Base-by-base conservation (phyloP, 441 rosid species). In the Brassica balearica region DNA sequence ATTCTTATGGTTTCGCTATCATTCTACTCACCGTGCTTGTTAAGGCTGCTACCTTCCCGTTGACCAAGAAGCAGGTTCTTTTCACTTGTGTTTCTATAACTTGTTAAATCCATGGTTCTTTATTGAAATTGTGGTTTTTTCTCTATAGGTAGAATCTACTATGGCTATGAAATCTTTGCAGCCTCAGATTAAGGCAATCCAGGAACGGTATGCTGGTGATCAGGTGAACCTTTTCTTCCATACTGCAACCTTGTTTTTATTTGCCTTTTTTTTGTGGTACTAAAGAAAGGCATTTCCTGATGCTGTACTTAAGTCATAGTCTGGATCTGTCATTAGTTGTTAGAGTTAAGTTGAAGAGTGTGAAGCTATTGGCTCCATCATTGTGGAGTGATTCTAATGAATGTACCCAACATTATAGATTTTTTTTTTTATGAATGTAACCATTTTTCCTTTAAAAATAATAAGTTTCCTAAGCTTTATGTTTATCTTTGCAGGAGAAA, bases 111-210 rank as follows among this genome's bases (percentile, higher is more conserved):
- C n/a, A 41, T 9, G 48, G 10, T 41, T 41, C 36, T 32, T 32
- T 38, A 14, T 29, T 75, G 46, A 51, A 27, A 65, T 22, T 6
- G 36, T 59, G 59, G 69, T 81, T 74, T 5, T 67, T 36, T 80
- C 8, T 61, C 67, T 25, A 27, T 81, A 93, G 99, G 96, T 93
- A 29, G 97, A 95, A 81, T 95, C 99, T 80, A 85, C 91, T 11
- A 92, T 92, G 94, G 91, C 99, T 63, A 93, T 92, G 99, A 89
- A 91, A 46, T 88, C 97, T 3, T 73, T 95, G 84, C 92, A 91
- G 71, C 99, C 99, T 23, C 99, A 95, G 74, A 85, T 95, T 48
- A 90, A 92, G 85, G 97, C 94, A 38, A 84, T 95, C 84, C 99
- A 93, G 84, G 72, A 92, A 82, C 87, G 91, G 19, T 92, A 89